Evolutionary conservation across 2,329 filamentous ascomycete species (phyloP), one percentile per base, ranked within the genome.

Genomic region (Pezicula radicicola): DNA sequence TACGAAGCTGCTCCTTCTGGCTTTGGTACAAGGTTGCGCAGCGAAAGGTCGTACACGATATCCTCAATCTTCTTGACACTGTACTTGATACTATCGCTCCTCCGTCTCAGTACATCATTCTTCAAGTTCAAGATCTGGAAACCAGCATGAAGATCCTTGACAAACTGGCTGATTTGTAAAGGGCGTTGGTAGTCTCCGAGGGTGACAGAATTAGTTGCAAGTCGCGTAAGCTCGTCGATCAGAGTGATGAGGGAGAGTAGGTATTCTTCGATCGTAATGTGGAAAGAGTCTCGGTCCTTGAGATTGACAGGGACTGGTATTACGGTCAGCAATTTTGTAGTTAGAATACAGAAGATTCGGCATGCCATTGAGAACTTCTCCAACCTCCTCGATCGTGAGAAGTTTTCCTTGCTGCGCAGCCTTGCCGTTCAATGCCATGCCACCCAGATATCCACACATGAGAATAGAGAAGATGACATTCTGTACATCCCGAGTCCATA

Each of bases 111-210:
- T 19, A 85, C 85, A 69, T 99, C 94, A 65, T 99, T 99, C 79
- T 97, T 97, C 61, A 99, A 78, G 69, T 99, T 99, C 60, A 99
- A 81, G 60, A 97, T 83, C 79, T 97, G 94, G 74, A 99, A 99
- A 15, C 93, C 94, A 3, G 92, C 90, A 63, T 96, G 93, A 36
- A 99, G 74, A 66, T 97, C 92, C 75, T 97, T 97, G 75, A 97
- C 85, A 68, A 97, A 97, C 58, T 84, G 81, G 68, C 88, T 90
- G 70, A 97, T 97, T 67, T 89, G 85, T 50, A 96, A 78, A 16
- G 94, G 94, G 54, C 94, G 82, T 52, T 83, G 78, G 63, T 92
- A 91, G 71, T 99, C 92, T 53, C 91, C 91, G 36, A 96, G 77
- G 1, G 93, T 96, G 59, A 99, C 94, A 5, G 90, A 88, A 73